Evolutionary conservation across 2,329 filamentous ascomycete genomes (phyloP), one percentile per base, ranked within the genome.

Genomic region (Calonectria ilicicola): DNA sequence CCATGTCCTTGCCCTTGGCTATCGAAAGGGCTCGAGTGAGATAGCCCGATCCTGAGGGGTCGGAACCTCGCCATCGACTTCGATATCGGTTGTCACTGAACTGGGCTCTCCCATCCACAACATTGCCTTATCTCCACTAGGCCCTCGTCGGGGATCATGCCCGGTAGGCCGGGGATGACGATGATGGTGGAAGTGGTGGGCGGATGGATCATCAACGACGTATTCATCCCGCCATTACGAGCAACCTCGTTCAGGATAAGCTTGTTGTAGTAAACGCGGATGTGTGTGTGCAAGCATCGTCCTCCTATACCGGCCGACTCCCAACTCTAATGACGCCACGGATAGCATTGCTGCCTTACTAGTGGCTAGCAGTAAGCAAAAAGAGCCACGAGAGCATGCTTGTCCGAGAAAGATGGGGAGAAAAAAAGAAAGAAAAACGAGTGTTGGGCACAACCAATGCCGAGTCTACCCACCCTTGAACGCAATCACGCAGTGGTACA

Each of bases 1-100:
- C 56, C 60, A 56, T 56, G 38, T 58, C 47, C 47, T 69, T 65
- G 67, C 26, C 49, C 29, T 29, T 17, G 42, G 26, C 63, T 60
- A 44, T 53, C 63, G 19, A 40, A 26, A 21, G 1, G 1, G 14
- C 46, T 56, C 44, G 35, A 53, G n/a, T 60, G 29, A 32, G 42
- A 12, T 40, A 49, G 44, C 44, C 53, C 65, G 69, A 72, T 72
- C 58, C 58, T 19, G 67, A 60, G 51, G 67, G 67, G 67, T 23
- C 40, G 35, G 35, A 23, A 62, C 53, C 53, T 68, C 65, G n/a
- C 65, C 53, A 60, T 49, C 42, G 27, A 47, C 3, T 27, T 32
- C 23, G 14, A 42, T 49, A 62, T 51, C 8, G 53, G 27, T 19
- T 23, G 29, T 49, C 65, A 32, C 40, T 40, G 42, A 29, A 26